Evolutionary conservation across 1,284 basidiomycete species (phyloP).

Genomic region (Ceratobasidium sp.): DNA sequence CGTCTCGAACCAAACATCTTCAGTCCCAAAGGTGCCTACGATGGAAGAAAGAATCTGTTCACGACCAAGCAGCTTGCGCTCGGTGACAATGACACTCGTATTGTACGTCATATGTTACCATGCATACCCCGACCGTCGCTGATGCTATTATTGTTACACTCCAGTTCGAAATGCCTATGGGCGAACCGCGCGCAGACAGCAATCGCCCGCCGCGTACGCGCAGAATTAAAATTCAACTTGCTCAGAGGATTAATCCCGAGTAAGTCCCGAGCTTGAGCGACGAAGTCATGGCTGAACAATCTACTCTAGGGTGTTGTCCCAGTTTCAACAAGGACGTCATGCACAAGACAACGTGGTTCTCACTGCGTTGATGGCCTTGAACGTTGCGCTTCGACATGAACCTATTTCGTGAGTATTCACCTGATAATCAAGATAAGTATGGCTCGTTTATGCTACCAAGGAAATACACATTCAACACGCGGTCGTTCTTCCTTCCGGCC

Average conservation of each 20-base stretch:
- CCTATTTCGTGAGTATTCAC: slow-evolving; percentile 60
- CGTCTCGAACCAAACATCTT: slow-evolving; percentile 43
- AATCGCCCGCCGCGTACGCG: slow-evolving; percentile 23
- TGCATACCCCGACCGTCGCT: neutral
- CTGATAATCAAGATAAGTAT: neutral
- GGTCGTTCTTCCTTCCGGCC: slow-evolving; percentile 75
- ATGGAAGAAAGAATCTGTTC: slow-evolving; percentile 58
- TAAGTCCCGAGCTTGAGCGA: slow-evolving; percentile 52
- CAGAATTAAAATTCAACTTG: slow-evolving; percentile 66
- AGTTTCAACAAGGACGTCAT: slow-evolving; percentile 73
- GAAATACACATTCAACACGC: slow-evolving; percentile 75
- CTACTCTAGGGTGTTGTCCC: slow-evolving; percentile 64
- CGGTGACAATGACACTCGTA: slow-evolving; percentile 53
- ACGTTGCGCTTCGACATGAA: slow-evolving; percentile 80
- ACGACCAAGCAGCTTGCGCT: slow-evolving; percentile 66
- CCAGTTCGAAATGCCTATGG: slow-evolving; percentile 71
- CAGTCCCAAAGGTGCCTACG: slow-evolving; percentile 38
- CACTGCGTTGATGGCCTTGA: slow-evolving; percentile 79
- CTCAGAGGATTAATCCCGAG: slow-evolving; percentile 80
- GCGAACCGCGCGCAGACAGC: slow-evolving; percentile 32
- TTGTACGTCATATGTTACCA: neutral
- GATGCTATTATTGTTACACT: neutral
- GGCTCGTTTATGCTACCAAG: slow-evolving; percentile 39
- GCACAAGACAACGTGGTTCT: slow-evolving; percentile 74
- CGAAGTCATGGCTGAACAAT: neutral